These are phyloP conservation scores for Aspergillus sp. DNA, from an alignment of 2,329 filamentous ascomycete genomes.

Conservation along the genomic window DNA sequence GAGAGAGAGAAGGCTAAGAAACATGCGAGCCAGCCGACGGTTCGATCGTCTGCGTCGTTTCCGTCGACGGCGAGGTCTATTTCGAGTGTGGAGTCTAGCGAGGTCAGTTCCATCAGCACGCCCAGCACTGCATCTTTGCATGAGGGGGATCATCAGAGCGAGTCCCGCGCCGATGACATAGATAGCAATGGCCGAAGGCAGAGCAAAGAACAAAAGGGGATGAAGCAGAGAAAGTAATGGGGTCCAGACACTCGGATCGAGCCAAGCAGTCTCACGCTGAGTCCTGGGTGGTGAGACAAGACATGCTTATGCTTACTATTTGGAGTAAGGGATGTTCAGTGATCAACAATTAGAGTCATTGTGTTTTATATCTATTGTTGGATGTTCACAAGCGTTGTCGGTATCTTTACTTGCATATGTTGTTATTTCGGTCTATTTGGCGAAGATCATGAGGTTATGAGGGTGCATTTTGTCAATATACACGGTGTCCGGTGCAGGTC, in stretches of 20 bases:
- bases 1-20: slow-evolving; percentile 4
- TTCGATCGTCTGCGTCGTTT: slow-evolving; percentile 6
- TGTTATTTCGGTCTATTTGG: too few species aligned
- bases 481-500: not conserved
- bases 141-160: slow-evolving; percentile 5
- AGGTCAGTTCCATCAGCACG: slow-evolving; percentile 14
- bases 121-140: slow-evolving; percentile 13
- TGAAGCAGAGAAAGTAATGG: too few species aligned
- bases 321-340: too few species aligned
- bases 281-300: too few species aligned
- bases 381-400: too few species aligned
- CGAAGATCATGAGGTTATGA: not conserved
- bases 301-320: too few species aligned
- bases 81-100: slow-evolving; percentile 11
- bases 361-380: too few species aligned
- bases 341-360: too few species aligned
- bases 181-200: slow-evolving; percentile 3
- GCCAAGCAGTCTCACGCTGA: too few species aligned
- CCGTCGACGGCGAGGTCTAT: slow-evolving; percentile 7
- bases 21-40: slow-evolving; percentile 7
- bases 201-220: not conserved
- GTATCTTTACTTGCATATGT: too few species aligned
- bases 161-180: too few species aligned
- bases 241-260: too few species aligned
- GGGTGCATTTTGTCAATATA: not conserved